Base-by-base conservation (phyloP, 1,284 basidiomycete genomes). In the Apiotrichum siamense region DNA sequence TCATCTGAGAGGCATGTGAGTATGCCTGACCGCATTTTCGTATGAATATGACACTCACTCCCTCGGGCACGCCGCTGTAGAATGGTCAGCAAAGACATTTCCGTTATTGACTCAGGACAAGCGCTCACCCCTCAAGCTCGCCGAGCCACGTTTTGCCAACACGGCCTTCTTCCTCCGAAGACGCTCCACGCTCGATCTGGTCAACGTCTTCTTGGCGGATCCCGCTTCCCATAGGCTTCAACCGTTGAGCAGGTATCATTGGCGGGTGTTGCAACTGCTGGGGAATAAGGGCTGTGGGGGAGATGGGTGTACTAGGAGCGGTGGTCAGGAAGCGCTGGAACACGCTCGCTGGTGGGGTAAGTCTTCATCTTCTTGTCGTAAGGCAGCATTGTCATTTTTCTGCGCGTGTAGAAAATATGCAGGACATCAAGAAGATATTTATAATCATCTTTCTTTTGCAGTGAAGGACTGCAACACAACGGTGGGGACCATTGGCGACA, bases 101-200 rank as follows among this genome's bases (percentile, higher is more conserved):
- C 5, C 24, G 26, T 3, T 31, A 15, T 31, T 20, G 23, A 10
- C 17, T 13, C 38, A 47, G 24, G 24, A 13, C 13, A n/a, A 12
- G 4, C 3, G 57, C 69, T 50, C 44, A 71, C 69, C 69, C 69
- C 11, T 72, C 67, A 18, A 72, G 45, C 27, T 70, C 66, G 3
- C 67, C 67, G 11, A 72, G 55, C 69, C 68, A 71, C 24, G 64
- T 63, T 47, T 69, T 67, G 21, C 63, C 65, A 4, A 65, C 63
- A 3, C 58, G 42, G 12, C 57, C 62, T 24, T 69, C 69, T 13
- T 69, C 69, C 15, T 65, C 67, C 13, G 55, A 47, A 7, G 55
- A 55, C 20, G 55, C 58, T 3, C 54, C 55, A 7, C 53, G 49
- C 18, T 61, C 62, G 13, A 62, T 38, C 24, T 54, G 46, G 10